A percentile compares a stretch with the other conserved stretches of the same genome.
Evolutionary conservation across 306 rosid species (phyloP).

Genomic region (Cucumis hystrix): DNA sequence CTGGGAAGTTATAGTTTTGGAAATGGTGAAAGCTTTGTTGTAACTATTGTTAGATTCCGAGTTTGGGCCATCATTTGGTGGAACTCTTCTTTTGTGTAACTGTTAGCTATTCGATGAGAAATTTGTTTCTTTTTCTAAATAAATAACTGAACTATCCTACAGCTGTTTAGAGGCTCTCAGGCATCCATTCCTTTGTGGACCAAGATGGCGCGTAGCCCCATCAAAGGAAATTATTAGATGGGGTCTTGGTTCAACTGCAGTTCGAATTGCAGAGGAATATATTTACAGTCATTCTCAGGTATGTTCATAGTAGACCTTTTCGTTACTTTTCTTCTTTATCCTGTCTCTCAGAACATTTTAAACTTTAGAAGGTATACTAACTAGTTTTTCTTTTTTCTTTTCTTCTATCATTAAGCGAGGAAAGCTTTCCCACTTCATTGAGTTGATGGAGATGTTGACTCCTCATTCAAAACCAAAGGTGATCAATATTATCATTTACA

Average conservation of each 20-base stretch:
- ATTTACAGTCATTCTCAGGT: conserved; percentile 92
- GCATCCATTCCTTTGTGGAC: conserved; percentile 97
- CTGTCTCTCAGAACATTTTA: neutral
- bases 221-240: conserved; percentile 85
- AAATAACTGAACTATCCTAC: conserved; percentile 12
- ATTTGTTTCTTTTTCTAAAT: neutral
- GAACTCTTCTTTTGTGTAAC: neutral
- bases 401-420: conserved; percentile 44
- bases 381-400: neutral
- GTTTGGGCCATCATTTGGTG: neutral
- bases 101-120: neutral
- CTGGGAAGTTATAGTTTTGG: neutral
- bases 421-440: conserved; percentile 81
- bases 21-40: neutral
- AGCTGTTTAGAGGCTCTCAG: conserved; percentile 96
- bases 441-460: conserved; percentile 88
- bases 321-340: neutral
- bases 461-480: conserved; percentile 91
- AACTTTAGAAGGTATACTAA: conserved; percentile 8
- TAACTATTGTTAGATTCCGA: neutral
- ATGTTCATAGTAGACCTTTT: conserved; percentile 8
- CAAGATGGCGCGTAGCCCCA: conserved; percentile 90
- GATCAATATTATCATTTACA: conserved; percentile 3
- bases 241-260: conserved; percentile 93
- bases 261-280: conserved; percentile 83